A percentile compares a stretch with the other conserved stretches of the same genome.
These are phyloP conservation scores for Chytriomyces confervae DNA, from an alignment of 192 early-diverging fungal species.

Conservation along the genomic window DNA sequence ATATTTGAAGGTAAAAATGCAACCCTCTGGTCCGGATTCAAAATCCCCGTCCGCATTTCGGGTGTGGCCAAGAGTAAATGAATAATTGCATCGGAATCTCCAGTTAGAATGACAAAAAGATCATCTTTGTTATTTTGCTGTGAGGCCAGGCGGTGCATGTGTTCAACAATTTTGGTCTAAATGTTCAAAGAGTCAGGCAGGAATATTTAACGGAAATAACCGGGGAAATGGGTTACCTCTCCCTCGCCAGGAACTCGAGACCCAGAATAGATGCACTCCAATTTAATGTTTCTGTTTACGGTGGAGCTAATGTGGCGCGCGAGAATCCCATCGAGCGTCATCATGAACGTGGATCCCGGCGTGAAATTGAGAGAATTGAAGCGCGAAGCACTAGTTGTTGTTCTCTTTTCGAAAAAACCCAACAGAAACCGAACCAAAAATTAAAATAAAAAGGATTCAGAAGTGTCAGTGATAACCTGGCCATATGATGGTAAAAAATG, in stretches of 20 bases:
- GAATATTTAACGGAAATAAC: no score
- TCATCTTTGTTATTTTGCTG: background rate
- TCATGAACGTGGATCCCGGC: constrained; percentile 15
- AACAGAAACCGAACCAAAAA: no score
- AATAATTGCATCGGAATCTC: constrained; percentile 13
- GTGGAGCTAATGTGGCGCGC: background rate
- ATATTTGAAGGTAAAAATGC: background rate
- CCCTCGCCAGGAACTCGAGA: constrained; percentile 24
- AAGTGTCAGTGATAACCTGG: no score
- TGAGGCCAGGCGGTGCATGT: background rate
- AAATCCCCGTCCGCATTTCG: background rate
- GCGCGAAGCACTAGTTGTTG: constrained; percentile 2
- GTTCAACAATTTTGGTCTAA: constrained; percentile 12
- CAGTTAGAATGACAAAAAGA: constrained; percentile 6
- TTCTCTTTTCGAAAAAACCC: constrained; percentile 13
- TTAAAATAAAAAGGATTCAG: no score
- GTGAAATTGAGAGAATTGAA: constrained; percentile 27
- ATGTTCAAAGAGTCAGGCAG: no score
- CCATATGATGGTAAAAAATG: no score
- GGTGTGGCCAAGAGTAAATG: constrained; percentile 1
- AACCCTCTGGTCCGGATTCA: constrained; percentile 15
- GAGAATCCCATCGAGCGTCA: background rate
- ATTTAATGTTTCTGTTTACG: background rate
- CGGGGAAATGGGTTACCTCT: constrained; percentile 1
- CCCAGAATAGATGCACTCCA: background rate